phyloP scores from a whole-genome alignment of 108 stramenopile species.

The Cyclotella sp. region DNA sequence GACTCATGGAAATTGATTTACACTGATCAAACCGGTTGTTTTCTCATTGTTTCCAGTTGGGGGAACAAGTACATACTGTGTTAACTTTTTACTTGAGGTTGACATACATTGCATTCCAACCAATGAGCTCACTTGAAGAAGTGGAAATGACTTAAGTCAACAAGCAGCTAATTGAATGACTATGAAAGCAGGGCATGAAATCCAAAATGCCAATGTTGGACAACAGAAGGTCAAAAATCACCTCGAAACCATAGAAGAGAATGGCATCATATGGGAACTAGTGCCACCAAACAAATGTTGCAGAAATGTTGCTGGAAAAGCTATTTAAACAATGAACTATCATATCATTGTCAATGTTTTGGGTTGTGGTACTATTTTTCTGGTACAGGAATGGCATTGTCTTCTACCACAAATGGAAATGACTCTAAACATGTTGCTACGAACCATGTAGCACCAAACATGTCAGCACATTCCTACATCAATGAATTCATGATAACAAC shows the following conservation, averaged over 20 bases:
- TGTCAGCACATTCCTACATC: background rate
- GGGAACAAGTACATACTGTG: too few relatives aligned
- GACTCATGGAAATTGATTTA: too few relatives aligned
- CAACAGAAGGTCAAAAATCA: background rate
- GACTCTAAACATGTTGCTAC: background rate
- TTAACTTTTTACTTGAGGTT: too few relatives aligned
- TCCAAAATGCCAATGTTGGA: background rate
- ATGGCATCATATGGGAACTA: background rate
- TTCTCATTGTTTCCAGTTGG: too few relatives aligned
- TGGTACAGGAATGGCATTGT: background rate
- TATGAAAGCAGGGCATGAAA: too few relatives aligned
- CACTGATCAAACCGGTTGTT: too few relatives aligned
- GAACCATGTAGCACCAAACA: background rate
- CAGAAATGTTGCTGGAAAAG: background rate
- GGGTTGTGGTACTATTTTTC: background rate
- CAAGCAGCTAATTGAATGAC: too few relatives aligned
- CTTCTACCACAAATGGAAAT: constrained; percentile 2
- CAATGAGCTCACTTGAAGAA: too few relatives aligned
- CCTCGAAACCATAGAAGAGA: background rate
- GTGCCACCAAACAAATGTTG: background rate
- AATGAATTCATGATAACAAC: background rate
- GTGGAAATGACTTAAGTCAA: too few relatives aligned
- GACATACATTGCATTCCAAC: too few relatives aligned
- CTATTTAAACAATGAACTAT: background rate
- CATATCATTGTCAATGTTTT: background rate